Conservation (phyloP, 805 yeast genomes). For the Metschnikowia dekortorum region DNA sequence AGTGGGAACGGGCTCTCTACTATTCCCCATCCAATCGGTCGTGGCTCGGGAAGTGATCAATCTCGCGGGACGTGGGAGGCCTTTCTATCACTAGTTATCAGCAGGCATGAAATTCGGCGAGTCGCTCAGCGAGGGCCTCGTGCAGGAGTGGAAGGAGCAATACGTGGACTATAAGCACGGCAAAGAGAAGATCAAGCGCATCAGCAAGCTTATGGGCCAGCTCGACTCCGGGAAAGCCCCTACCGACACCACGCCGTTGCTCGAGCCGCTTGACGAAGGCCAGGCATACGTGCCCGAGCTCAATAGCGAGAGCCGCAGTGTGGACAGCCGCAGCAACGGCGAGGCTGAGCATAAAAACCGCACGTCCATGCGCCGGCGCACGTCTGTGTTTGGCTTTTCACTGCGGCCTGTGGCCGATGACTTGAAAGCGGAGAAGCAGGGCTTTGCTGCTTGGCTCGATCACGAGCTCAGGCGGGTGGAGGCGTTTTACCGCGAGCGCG, state of each 20-base stretch:
- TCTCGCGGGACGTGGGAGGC: too few species aligned
- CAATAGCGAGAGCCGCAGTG: background rate
- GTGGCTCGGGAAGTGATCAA: too few species aligned
- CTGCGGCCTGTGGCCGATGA: constrained; percentile 17
- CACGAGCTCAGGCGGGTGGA: constrained; percentile 57
- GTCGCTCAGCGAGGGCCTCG: constrained; percentile 59
- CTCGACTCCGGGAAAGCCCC: constrained; percentile 13
- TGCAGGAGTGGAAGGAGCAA: constrained; percentile 85
- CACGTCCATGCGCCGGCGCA: background rate
- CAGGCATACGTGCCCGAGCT: constrained; percentile 4
- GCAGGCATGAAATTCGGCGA: constrained; percentile 62
- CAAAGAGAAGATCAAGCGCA: constrained; percentile 46
- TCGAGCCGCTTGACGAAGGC: constrained; percentile 9
- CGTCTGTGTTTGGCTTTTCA: constrained; percentile 1
- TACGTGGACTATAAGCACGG: constrained; percentile 70
- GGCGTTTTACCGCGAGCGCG: constrained; percentile 55
- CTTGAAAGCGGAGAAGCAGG: constrained; percentile 27
- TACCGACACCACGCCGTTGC: constrained; percentile 16
- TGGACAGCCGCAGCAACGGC: background rate
- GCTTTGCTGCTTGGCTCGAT: constrained; percentile 67
- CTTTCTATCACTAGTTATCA: too few species aligned
- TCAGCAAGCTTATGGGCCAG: constrained; percentile 17
- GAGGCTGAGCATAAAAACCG: background rate
- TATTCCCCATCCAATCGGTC: too few species aligned
- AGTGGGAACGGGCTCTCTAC: too few species aligned